Conservation (phyloP, 768 basidiomycete genomes). For the Tulasnella sp. region DNA sequence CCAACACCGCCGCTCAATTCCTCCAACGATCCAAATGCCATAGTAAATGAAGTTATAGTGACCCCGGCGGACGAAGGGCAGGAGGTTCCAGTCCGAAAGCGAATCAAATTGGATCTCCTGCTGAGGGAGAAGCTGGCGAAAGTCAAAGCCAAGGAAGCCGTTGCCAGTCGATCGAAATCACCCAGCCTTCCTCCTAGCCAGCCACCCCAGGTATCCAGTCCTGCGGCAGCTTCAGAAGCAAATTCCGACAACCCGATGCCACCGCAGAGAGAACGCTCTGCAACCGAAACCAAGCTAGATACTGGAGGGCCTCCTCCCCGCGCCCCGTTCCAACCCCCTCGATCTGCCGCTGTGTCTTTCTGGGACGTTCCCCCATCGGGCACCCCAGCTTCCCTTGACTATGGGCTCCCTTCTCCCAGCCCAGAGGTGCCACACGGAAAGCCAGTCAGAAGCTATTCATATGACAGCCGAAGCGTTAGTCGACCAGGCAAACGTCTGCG, state of each 20-base stretch:
- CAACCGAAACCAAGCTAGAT: background rate
- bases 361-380: background rate
- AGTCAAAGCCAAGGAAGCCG: conserved; percentile 4
- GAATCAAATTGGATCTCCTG: background rate
- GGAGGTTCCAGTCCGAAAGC: background rate
- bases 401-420: background rate
- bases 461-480: background rate
- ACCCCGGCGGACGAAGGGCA: background rate
- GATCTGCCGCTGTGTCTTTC: background rate
- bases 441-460: background rate
- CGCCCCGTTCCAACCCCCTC: background rate
- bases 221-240: background rate
- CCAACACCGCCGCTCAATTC: background rate
- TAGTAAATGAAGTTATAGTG: background rate
- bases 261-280: background rate
- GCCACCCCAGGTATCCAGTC: background rate
- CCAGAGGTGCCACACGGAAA: background rate
- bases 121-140: conserved; percentile 12
- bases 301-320: background rate
- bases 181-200: background rate
- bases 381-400: background rate
- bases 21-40: background rate
- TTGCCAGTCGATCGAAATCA: conserved; percentile 9
- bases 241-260: background rate
- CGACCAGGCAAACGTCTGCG: conserved; percentile 12